phyloP scores from a whole-genome alignment of 805 yeast species.

The Brettanomyces sp. region DNA sequence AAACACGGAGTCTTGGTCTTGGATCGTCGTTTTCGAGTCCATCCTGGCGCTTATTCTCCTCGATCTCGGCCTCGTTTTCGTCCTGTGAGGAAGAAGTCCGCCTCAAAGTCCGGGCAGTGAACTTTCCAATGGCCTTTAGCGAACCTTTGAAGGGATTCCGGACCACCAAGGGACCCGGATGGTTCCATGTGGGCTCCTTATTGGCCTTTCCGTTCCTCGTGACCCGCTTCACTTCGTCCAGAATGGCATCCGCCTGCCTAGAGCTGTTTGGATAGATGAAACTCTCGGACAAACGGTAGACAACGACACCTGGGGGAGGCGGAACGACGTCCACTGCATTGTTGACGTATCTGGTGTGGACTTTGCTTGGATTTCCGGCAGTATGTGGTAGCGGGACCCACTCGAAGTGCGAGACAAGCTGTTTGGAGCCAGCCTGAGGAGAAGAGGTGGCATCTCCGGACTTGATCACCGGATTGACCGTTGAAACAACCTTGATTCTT shows the following conservation, averaged over 20 bases:
- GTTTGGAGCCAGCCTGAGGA: neutral
- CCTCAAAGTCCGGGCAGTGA: neutral
- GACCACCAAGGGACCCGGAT: constrained; percentile 57
- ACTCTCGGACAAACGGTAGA: constrained; percentile 73
- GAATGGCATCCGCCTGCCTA: constrained; percentile 56
- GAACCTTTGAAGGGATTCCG: constrained; percentile 13
- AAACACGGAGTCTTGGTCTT: constrained; percentile 59
- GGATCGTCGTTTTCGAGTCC: constrained; percentile 23
- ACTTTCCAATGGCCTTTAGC: neutral
- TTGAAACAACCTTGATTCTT: constrained; percentile 60
- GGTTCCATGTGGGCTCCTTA: constrained; percentile 75
- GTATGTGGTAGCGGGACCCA: constrained; percentile 59
- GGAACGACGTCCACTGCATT: constrained; percentile 48
- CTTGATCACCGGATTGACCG: constrained; percentile 47
- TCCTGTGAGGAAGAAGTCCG: constrained; percentile 1
- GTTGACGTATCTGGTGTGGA: constrained; percentile 36
- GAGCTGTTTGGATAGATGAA: constrained; percentile 79
- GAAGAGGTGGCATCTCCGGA: constrained; percentile 7
- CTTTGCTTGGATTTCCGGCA: constrained; percentile 10
- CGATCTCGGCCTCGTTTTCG: constrained; percentile 14
- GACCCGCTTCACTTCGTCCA: constrained; percentile 51
- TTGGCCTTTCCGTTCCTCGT: constrained; percentile 51
- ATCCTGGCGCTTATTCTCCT: constrained; percentile 10
- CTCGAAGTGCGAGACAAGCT: constrained; percentile 21
- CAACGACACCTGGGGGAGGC: constrained; percentile 88